Evolutionary conservation across 371 early-diverging fungal genomes (phyloP).

Genomic region (Mucor racemosus): DNA sequence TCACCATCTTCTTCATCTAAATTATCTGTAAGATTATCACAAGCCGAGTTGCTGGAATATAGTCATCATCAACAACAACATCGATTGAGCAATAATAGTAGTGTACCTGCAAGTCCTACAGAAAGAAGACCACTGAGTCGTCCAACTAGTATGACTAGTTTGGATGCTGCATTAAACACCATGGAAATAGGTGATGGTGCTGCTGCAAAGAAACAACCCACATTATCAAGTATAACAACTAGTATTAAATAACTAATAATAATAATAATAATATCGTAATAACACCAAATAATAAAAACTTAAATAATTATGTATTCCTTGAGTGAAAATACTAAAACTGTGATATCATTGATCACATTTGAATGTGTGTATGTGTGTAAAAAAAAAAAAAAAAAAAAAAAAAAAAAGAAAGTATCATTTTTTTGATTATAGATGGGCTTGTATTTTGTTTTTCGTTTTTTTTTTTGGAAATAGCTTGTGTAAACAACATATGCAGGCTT

Average conservation of each 20-base stretch:
- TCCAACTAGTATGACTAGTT: slow-evolving; percentile 36
- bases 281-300: too few relatives aligned
- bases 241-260: neutral
- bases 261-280: neutral
- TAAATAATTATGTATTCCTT: too few relatives aligned
- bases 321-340: too few relatives aligned
- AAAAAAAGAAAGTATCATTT: too few relatives aligned
- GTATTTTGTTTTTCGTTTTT: too few relatives aligned
- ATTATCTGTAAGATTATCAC: slow-evolving; percentile 22
- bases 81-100: neutral
- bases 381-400: too few relatives aligned
- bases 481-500: too few relatives aligned
- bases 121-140: slow-evolving; percentile 22
- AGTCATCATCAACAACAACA: slow-evolving; percentile 21
- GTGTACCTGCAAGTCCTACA: slow-evolving; percentile 3
- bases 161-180: slow-evolving; percentile 37
- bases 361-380: too few relatives aligned
- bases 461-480: too few relatives aligned
- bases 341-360: too few relatives aligned
- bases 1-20: slow-evolving; percentile 12
- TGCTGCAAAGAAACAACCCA: neutral
- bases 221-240: slow-evolving; percentile 1
- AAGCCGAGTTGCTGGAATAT: slow-evolving; percentile 47
- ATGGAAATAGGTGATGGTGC: slow-evolving; percentile 17
- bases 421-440: too few relatives aligned